Percentiles rank a stretch among this genome's conserved stretches.
Conservation (phyloP, 805 yeast genomes). For the Jamesozyma spencerorum region DNA sequence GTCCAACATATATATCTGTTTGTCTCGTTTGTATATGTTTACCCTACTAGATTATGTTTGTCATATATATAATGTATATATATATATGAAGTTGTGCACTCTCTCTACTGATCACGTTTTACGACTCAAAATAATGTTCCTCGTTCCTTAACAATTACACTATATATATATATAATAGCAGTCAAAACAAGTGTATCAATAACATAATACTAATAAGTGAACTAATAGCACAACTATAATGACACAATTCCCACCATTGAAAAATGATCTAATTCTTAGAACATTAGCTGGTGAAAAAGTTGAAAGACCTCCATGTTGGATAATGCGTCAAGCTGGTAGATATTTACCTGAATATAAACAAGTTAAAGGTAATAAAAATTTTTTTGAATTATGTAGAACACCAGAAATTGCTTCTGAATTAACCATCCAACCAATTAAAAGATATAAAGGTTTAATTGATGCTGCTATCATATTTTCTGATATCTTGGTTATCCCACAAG, state of each 20-base stretch:
- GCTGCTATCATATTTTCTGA: slow-evolving; percentile 97
- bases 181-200: no score
- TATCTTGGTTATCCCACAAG: slow-evolving; percentile 93
- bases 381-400: slow-evolving; percentile 90
- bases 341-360: slow-evolving; percentile 84
- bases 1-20: no score
- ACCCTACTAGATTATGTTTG: no score
- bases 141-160: no score
- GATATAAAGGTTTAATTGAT: slow-evolving; percentile 79
- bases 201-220: no score
- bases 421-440: slow-evolving; percentile 91
- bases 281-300: slow-evolving; percentile 87
- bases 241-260: slow-evolving; percentile 55
- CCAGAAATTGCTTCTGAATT: slow-evolving; percentile 90
- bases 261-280: slow-evolving; percentile 83
- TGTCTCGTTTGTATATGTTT: no score
- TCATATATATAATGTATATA: no score
- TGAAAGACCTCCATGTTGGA: slow-evolving; percentile 97
- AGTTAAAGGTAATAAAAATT: slow-evolving; percentile 77
- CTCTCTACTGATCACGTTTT: no score
- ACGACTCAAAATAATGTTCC: no score
- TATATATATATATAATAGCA: no score
- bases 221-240: no score
- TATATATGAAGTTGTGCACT: no score
- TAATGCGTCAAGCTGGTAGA: slow-evolving; percentile 97